A percentile compares a stretch with the other conserved stretches of the same genome.
phyloP scores from a whole-genome alignment of 2,329 filamentous ascomycete genomes.

The Westerdykella sp. region DNA sequence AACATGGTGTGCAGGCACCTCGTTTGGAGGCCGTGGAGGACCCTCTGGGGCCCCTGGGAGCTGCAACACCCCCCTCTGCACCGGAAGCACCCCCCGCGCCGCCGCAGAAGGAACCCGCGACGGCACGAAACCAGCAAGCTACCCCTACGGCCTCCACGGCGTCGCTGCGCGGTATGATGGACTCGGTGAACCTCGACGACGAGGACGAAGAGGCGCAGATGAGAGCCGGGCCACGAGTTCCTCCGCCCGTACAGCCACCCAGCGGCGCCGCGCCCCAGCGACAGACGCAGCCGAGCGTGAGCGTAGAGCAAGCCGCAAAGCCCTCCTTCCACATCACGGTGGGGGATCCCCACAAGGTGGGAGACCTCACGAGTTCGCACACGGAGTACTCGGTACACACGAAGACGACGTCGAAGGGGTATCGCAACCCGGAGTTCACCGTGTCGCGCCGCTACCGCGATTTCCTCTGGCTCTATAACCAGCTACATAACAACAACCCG shows the following conservation, averaged over 20 bases:
- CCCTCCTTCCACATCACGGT: constrained; percentile 86
- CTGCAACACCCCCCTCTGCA: constrained; percentile 49
- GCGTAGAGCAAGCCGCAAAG: constrained; percentile 87
- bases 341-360: constrained; percentile 95
- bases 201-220: constrained; percentile 46
- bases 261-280: constrained; percentile 43
- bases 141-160: constrained; percentile 50
- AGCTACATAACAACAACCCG: constrained; percentile 88
- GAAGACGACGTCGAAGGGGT: constrained; percentile 94
- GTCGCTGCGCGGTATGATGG: constrained; percentile 48
- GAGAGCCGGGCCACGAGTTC: constrained; percentile 54
- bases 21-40: constrained; percentile 71
- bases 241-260: constrained; percentile 55
- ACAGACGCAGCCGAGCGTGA: constrained; percentile 69
- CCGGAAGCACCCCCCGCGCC: constrained; percentile 60
- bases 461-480: constrained; percentile 96
- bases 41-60: constrained; percentile 70
- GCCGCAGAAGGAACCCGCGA: constrained; percentile 56
- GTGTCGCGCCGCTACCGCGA: constrained; percentile 93
- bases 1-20: constrained; percentile 67
- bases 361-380: constrained; percentile 91
- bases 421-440: constrained; percentile 84
- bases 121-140: constrained; percentile 41
- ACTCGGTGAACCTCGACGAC: constrained; percentile 68
- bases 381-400: constrained; percentile 96